phyloP scores from a whole-genome alignment of 2,329 filamentous ascomycete species.

The Calonectria pauciramosa region DNA sequence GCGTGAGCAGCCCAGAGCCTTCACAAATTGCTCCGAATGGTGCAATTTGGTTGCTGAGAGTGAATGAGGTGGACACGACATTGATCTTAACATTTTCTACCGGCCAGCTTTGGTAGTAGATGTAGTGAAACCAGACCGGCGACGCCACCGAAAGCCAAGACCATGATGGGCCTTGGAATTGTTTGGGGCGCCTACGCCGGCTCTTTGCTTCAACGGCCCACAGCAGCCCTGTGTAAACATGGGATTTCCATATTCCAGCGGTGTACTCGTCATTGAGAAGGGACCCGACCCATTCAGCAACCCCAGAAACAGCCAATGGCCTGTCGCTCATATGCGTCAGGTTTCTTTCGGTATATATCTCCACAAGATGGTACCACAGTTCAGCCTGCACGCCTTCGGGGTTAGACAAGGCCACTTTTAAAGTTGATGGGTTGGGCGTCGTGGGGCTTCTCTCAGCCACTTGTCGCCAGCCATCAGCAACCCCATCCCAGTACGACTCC shows the following conservation, averaged over 20 bases:
- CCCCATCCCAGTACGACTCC: not conserved
- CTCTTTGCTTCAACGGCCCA: not conserved
- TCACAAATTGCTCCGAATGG: not conserved
- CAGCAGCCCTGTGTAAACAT: not conserved
- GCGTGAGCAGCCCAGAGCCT: not conserved
- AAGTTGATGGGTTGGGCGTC: not conserved
- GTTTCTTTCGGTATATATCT: conserved; percentile 5
- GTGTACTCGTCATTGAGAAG: conserved; percentile 6
- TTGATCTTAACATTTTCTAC: conserved; percentile 1
- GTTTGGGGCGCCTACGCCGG: not conserved
- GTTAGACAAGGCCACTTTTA: not conserved
- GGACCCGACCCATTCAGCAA: conserved; percentile 4
- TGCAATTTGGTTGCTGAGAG: not conserved
- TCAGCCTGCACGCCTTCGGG: not conserved
- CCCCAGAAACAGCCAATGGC: conserved; percentile 7
- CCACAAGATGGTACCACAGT: not conserved
- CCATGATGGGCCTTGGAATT: conserved; percentile 10
- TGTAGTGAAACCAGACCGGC: conserved; percentile 1
- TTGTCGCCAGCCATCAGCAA: conserved; percentile 4
- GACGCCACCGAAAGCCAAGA: not conserved
- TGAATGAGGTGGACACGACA: not conserved
- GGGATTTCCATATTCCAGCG: conserved; percentile 6
- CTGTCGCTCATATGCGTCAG: not conserved
- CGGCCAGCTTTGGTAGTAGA: conserved; percentile 3
- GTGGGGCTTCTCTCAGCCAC: not conserved